Evolutionary conservation across 2,329 filamentous ascomycete genomes (phyloP), one percentile per base, ranked within the genome.

Genomic region (Monosporascus sp.): DNA sequence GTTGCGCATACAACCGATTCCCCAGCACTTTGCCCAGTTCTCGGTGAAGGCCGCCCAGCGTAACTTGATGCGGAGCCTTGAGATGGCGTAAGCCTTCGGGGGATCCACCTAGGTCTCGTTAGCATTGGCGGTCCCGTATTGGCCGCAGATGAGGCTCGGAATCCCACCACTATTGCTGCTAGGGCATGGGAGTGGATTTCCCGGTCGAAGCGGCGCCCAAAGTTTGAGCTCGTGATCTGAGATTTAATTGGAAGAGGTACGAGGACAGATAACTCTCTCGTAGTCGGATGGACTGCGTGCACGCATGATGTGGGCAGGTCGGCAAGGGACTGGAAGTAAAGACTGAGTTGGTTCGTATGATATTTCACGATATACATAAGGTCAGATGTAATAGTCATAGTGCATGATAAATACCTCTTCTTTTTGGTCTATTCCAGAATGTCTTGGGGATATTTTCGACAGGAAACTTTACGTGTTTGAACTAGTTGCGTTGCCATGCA

Each of bases 41-140:
- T 66, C 80, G 50, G 70, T 70, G 45, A 82, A 82, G 59, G 74
- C 77, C 1, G 71, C 77, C 0, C 78, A 82, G 66, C 65, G 73
- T 18, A 80, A 76, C 42, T 62, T 81, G 3, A 69, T 78, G 9
- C 64, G 75, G 52, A 74, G 68, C 17, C 63, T 81, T 57, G 59
- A 67, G 22, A 65, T 67, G 51, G 70, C 70, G 8, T 79, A 73
- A 51, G 55, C 49, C 22, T 57, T 2, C 61, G 69, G 49, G 71
- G 72, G 2, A 72, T 82, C 2, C 76, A 80, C 53, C 62, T 77
- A 18, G 78, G 72, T 0, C 59, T 81, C 18, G 62, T 82, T 2
- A 70, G 63, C 47, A 71, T 80, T 1, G 72, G 72, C 3, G 78
- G 77, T 0, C 57, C 63, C 1, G 75, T 80, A 0, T 60, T 60